These are phyloP conservation scores for Trichocladium antarcticum DNA, from an alignment of 495 filamentous ascomycete species.

Conservation along the genomic window DNA sequence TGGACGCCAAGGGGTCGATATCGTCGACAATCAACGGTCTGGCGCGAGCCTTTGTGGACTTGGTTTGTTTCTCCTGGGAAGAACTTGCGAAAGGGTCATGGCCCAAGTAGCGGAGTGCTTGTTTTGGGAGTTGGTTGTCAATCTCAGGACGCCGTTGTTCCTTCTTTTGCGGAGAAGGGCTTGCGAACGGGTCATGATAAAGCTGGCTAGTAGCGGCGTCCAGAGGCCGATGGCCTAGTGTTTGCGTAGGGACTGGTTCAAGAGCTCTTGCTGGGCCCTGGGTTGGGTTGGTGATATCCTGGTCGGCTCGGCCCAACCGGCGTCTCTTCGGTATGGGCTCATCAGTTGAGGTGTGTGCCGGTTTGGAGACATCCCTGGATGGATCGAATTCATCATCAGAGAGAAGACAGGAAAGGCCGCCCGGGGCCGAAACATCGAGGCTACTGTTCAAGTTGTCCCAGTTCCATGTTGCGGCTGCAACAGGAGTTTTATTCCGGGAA, in stretches of 20 bases:
- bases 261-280: not conserved
- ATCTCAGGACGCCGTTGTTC: too few relatives aligned
- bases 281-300: not conserved
- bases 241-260: too few relatives aligned
- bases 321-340: constrained; percentile 16
- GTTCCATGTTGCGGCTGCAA: too few relatives aligned
- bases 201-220: not conserved
- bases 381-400: constrained; percentile 34
- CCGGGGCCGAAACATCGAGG: not conserved
- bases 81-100: constrained; percentile 13
- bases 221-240: too few relatives aligned
- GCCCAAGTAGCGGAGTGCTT: not conserved
- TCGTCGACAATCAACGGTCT: constrained; percentile 5
- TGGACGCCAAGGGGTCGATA: constrained; percentile 13
- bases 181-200: constrained; percentile 12
- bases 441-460: too few relatives aligned
- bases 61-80: not conserved
- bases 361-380: not conserved
- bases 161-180: too few relatives aligned
- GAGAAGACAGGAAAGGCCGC: constrained; percentile 21
- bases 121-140: not conserved
- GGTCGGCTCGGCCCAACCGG: constrained; percentile 15
- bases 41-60: not conserved
- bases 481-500: not conserved
- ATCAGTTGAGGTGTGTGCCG: not conserved